Conservation (phyloP, 768 basidiomycete genomes). For the Russula sp. region DNA sequence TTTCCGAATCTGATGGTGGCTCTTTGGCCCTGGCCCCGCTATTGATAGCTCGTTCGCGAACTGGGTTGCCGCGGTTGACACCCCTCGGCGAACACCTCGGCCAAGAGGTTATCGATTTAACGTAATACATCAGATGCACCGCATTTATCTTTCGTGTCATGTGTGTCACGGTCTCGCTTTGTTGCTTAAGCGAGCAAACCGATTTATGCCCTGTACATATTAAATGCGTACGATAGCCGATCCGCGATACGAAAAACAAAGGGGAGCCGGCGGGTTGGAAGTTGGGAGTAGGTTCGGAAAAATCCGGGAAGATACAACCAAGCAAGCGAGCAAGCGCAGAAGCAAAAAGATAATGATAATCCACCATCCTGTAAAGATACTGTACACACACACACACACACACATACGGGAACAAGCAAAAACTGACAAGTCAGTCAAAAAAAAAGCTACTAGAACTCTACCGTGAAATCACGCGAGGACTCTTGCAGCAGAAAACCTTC, state of each 20-base stretch:
- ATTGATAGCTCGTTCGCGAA: constrained; percentile 26
- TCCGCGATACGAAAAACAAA: no score
- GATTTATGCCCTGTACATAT: no score
- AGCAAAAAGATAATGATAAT: constrained; percentile 19
- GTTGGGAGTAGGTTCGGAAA: neutral
- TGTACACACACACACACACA: neutral
- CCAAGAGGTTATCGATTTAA: constrained; percentile 39
- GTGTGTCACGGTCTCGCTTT: no score
- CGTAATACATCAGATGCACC: constrained; percentile 28
- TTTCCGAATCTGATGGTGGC: constrained; percentile 23
- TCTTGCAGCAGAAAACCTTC: constrained; percentile 31
- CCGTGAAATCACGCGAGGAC: constrained; percentile 31
- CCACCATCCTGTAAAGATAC: neutral
- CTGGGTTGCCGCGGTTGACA: neutral
- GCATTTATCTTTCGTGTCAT: no score
- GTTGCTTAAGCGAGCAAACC: no score
- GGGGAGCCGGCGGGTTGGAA: neutral
- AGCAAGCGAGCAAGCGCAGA: neutral
- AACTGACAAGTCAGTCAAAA: no score
- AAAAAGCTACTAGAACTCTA: constrained; percentile 11
- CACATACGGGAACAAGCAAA: no score
- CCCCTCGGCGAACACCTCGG: neutral
- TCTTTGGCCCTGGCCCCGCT: constrained; percentile 25
- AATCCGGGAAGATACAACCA: neutral
- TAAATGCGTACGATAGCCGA: no score